Evolutionary conservation across 345 rosid species (phyloP), one percentile per base, ranked within the genome.

Genomic region (Sonneratia caseolaris): DNA sequence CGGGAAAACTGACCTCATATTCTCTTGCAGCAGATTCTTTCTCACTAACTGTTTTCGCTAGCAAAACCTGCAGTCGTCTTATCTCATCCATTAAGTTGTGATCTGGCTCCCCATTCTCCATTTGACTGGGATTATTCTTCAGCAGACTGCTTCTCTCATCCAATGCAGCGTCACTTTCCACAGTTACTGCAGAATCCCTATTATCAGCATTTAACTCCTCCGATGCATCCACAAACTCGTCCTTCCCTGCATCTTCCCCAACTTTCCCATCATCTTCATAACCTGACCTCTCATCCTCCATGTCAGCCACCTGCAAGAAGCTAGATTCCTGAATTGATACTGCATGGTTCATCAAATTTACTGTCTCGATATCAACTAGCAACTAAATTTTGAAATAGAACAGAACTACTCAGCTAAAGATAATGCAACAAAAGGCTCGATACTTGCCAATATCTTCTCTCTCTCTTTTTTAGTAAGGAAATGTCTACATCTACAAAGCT

Each of bases 201-300:
- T 43, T 65, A 69, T 93, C 86, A 61, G 76, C 77, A 74, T 81
- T 85, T 75, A 87, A 75, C 76, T 88, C 98, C 32, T 94, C 98
- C 0, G 86, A 53, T 11, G 97, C 98, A 85, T 91, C 98, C 37
- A 83, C 87, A 73, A 94, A 94, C 96, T 94, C 98, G 66, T 94
- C 97, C 79, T 81, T 94, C 71, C 91, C 79, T 3, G 68, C 79
- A 72, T 71, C 75, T 32, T 76, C 79, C 69, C 71, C 75, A 18
- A 43, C 68, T 61, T 22, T 38, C 37, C 7, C 72, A 7, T 49
- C 59, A 16, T 76, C 75, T 71, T 57, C 38, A 2, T 70, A 32
- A 14, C 40, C 69, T 1, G 18, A 32, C 62, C 42, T 35, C 40
- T 57, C 22, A 35, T 32, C 37, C 53, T 75, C 78, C 78, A 70